Conservation (phyloP, 2,329 filamentous ascomycete genomes). For the Phaeosphaeria sp. region DNA sequence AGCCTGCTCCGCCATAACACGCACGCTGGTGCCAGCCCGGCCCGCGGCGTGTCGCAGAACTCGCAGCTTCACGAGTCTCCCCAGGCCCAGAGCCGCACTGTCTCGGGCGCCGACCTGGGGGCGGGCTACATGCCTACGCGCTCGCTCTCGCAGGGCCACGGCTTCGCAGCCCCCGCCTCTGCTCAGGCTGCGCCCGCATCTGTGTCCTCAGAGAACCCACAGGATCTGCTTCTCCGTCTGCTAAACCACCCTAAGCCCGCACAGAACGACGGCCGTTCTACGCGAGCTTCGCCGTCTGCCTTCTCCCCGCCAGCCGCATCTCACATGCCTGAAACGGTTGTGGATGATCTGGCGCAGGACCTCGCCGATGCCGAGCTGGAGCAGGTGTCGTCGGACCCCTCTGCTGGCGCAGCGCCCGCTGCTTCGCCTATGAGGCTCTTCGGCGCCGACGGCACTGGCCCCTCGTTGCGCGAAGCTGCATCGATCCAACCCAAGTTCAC, state of each 20-base stretch:
- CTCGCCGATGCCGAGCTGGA: constrained; percentile 54
- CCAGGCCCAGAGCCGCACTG: constrained; percentile 42
- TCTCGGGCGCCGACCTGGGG: constrained; percentile 65
- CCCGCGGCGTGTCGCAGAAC: constrained; percentile 41
- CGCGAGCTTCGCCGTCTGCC: constrained; percentile 33
- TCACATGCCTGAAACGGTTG: constrained; percentile 51
- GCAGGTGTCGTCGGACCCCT: constrained; percentile 42
- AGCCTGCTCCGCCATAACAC: constrained; percentile 71
- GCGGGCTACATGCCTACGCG: constrained; percentile 62
- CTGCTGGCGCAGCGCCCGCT: constrained; percentile 31
- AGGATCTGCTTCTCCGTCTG: constrained; percentile 84
- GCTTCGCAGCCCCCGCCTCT: constrained; percentile 35
- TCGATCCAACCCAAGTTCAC: constrained; percentile 63
- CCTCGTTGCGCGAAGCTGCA: constrained; percentile 42
- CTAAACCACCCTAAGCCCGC: constrained; percentile 74
- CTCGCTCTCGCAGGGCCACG: constrained; percentile 39
- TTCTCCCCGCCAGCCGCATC: constrained; percentile 37
- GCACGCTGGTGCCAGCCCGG: constrained; percentile 48
- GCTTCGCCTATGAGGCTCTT: constrained; percentile 42
- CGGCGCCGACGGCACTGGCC: constrained; percentile 50
- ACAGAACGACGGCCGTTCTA: constrained; percentile 37
- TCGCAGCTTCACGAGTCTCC: constrained; percentile 23
- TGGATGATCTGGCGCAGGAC: constrained; percentile 54
- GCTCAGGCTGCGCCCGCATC: constrained; percentile 38
- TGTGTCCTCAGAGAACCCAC: constrained; percentile 66